phyloP scores from a whole-genome alignment of 1,284 basidiomycete species.

The Trichosporon sp. region DNA sequence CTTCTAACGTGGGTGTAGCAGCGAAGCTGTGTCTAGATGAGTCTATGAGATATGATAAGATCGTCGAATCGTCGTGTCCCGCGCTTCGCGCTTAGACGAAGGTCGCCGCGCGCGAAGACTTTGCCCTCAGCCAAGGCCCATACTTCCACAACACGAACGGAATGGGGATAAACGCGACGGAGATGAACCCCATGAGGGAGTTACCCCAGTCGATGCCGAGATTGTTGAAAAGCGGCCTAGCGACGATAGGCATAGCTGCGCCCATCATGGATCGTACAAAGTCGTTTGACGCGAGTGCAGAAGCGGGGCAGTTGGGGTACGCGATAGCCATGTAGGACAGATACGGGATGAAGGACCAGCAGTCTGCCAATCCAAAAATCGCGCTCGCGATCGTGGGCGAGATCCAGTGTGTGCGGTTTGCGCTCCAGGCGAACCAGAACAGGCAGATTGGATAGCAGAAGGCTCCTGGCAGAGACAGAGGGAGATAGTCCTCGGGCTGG shows the following conservation, averaged over 20 bases:
- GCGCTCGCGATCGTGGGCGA: constrained; percentile 34
- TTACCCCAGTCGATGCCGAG: constrained; percentile 47
- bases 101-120: neutral
- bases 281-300: constrained; percentile 44
- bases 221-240: constrained; percentile 41
- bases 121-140: constrained; percentile 49
- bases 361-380: constrained; percentile 37
- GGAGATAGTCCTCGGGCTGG: constrained; percentile 24
- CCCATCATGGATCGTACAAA: constrained; percentile 47
- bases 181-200: constrained; percentile 39
- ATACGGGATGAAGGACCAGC: constrained; percentile 28
- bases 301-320: constrained; percentile 58
- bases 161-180: constrained; percentile 31
- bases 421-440: constrained; percentile 46
- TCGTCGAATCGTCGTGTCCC: neutral
- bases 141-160: constrained; percentile 46
- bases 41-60: neutral
- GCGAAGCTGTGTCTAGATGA: neutral
- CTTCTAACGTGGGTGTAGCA: neutral
- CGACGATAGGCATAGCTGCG: constrained; percentile 43
- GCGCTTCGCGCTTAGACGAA: neutral
- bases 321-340: constrained; percentile 59
- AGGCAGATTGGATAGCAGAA: constrained; percentile 41
- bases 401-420: constrained; percentile 39
- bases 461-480: constrained; percentile 38